Conservation (phyloP, 2,329 filamentous ascomycete species). For the Beauveria asiatica region DNA sequence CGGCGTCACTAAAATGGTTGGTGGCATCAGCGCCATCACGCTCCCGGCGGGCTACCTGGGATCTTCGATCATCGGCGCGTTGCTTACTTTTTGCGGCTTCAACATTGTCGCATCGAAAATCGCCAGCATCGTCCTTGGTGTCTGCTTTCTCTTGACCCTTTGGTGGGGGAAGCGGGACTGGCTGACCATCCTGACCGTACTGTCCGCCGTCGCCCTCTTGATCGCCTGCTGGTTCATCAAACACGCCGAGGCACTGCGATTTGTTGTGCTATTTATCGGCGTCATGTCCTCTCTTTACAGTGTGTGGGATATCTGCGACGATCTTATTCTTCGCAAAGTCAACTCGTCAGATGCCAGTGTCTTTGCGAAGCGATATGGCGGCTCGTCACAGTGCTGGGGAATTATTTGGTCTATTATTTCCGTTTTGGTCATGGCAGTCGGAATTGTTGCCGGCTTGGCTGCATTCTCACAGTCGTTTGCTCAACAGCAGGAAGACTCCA, state of each 20-base stretch:
- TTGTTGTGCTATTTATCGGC: constrained; percentile 70
- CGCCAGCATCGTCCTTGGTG: constrained; percentile 63
- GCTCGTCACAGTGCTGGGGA: constrained; percentile 74
- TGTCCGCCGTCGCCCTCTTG: constrained; percentile 61
- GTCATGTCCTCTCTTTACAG: constrained; percentile 76
- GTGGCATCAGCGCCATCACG: constrained; percentile 61
- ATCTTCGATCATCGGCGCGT: constrained; percentile 65
- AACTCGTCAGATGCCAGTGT: constrained; percentile 73
- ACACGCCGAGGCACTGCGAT: constrained; percentile 65
- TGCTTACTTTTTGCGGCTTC: constrained; percentile 73
- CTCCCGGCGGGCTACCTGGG: constrained; percentile 73
- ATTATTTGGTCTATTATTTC: constrained; percentile 70
- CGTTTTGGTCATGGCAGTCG: constrained; percentile 60
- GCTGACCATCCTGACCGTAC: constrained; percentile 63
- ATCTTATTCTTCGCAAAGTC: constrained; percentile 71
- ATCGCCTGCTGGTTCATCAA: constrained; percentile 73
- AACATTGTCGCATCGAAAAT: constrained; percentile 74
- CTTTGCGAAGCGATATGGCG: constrained; percentile 69
- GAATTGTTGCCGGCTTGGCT: constrained; percentile 68
- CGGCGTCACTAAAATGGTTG: constrained; percentile 69
- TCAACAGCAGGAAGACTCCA: constrained; percentile 60
- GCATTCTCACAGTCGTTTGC: constrained; percentile 64
- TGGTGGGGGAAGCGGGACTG: constrained; percentile 77
- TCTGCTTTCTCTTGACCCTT: constrained; percentile 68
- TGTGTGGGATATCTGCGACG: constrained; percentile 80